phyloP scores from a whole-genome alignment of 768 basidiomycete species.

The Psilocybe tampanensis region DNA sequence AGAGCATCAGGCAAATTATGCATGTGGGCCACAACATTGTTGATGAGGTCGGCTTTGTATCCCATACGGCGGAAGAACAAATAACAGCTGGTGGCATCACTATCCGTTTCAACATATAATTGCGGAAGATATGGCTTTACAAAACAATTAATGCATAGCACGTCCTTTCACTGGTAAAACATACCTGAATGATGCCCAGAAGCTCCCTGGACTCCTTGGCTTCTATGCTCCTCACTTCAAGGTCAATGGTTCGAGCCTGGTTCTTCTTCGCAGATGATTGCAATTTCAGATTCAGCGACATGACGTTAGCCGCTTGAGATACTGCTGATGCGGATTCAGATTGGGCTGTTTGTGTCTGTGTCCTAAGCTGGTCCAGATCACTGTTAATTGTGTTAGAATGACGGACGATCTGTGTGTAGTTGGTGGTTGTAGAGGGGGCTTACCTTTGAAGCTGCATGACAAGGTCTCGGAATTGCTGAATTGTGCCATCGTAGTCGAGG shows the following conservation, averaged over 20 bases:
- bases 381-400: slow-evolving; percentile 37
- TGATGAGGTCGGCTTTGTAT: slow-evolving; percentile 86
- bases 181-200: slow-evolving; percentile 80
- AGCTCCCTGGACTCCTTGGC: slow-evolving; percentile 82
- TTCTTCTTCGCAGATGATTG: slow-evolving; percentile 91
- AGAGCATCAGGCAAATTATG: slow-evolving; percentile 87
- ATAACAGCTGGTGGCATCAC: slow-evolving; percentile 86
- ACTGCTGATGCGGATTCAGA: slow-evolving; percentile 81
- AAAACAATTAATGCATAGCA: neutral
- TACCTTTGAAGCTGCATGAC: slow-evolving; percentile 84
- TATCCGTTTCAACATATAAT: slow-evolving; percentile 86
- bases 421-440: slow-evolving; percentile 10
- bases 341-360: slow-evolving; percentile 84
- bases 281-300: slow-evolving; percentile 93
- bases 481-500: slow-evolving; percentile 85
- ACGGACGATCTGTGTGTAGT: neutral
- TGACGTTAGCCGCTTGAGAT: slow-evolving; percentile 89
- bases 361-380: slow-evolving; percentile 82
- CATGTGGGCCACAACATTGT: slow-evolving; percentile 75
- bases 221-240: slow-evolving; percentile 86
- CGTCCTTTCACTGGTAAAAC: neutral
- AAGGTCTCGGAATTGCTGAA: slow-evolving; percentile 90
- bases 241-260: slow-evolving; percentile 86
- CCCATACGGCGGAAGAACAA: slow-evolving; percentile 92
- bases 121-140: slow-evolving; percentile 87